phyloP scores from a whole-genome alignment of 805 yeast species.

The Wickerhamiella allomyrinae region DNA sequence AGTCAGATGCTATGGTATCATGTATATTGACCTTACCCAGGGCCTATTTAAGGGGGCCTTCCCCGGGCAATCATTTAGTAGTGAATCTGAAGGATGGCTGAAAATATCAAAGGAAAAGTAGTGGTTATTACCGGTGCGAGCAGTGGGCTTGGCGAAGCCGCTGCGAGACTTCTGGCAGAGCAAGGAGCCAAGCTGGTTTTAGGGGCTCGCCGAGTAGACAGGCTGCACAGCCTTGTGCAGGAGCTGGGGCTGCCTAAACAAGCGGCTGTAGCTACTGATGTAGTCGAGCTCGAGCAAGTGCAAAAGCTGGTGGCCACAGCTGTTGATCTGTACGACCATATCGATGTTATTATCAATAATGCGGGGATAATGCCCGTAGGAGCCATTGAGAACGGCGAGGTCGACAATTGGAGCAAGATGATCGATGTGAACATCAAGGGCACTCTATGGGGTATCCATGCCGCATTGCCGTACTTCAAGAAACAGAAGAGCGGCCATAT shows the following conservation, averaged over 20 bases:
- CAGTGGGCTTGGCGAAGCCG: slow-evolving; percentile 90
- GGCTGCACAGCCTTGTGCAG: slow-evolving; percentile 34
- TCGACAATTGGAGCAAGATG: slow-evolving; percentile 44
- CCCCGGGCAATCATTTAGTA: too few species aligned
- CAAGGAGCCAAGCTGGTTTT: slow-evolving; percentile 55
- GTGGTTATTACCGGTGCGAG: slow-evolving; percentile 88
- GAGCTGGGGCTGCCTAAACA: slow-evolving; percentile 31
- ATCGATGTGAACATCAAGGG: slow-evolving; percentile 72
- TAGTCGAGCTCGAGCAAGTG: slow-evolving; percentile 36
- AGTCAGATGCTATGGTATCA: too few species aligned
- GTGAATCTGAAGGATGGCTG: too few species aligned
- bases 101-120: slow-evolving; percentile 35
- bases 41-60: too few species aligned
- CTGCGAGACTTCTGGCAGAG: slow-evolving; percentile 68
- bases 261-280: slow-evolving; percentile 38
- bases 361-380: slow-evolving; percentile 54
- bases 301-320: slow-evolving; percentile 35
- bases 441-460: slow-evolving; percentile 64
- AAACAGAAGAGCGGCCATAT: slow-evolving; percentile 47
- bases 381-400: slow-evolving; percentile 55
- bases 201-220: slow-evolving; percentile 60
- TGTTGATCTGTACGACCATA: slow-evolving; percentile 37
- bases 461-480: slow-evolving; percentile 53
- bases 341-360: slow-evolving; percentile 47
- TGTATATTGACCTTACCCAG: too few species aligned